Conservation (phyloP, 805 yeast genomes). For the Metschnikowia noctiluminum region DNA sequence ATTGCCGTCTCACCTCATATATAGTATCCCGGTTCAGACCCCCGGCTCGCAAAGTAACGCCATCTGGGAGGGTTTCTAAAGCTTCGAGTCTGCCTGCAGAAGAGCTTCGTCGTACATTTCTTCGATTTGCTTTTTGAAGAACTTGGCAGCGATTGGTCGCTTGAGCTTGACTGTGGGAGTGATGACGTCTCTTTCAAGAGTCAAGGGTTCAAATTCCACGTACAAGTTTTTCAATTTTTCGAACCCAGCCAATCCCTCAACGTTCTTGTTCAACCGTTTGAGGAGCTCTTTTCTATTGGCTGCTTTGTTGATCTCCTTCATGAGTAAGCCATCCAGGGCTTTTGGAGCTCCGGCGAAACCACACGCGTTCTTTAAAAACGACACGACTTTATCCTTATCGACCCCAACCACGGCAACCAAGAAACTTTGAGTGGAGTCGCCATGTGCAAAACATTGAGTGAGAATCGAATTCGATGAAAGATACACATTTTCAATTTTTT, state of each 20-base stretch:
- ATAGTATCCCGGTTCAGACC: no score
- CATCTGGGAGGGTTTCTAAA: neutral
- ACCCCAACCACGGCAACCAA: constrained; percentile 22
- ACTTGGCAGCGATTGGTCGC: constrained; percentile 46
- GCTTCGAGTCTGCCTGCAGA: constrained; percentile 14
- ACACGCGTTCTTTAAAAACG: constrained; percentile 17
- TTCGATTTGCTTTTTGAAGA: constrained; percentile 38
- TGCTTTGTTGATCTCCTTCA: constrained; percentile 16
- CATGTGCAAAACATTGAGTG: constrained; percentile 18
- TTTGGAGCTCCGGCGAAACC: constrained; percentile 7
- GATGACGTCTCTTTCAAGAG: constrained; percentile 22
- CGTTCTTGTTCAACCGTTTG: constrained; percentile 8
- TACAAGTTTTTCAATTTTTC: constrained; percentile 25
- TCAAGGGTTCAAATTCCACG: constrained; percentile 28
- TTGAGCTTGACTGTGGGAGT: constrained; percentile 38
- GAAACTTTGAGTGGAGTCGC: constrained; percentile 15
- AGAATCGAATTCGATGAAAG: constrained; percentile 22
- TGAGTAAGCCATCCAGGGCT: constrained; percentile 17
- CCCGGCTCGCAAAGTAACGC: no score
- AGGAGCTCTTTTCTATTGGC: constrained; percentile 16
- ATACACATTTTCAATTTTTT: constrained; percentile 66
- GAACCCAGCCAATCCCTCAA: constrained; percentile 20
- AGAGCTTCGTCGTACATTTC: constrained; percentile 49
- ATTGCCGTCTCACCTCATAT: no score
- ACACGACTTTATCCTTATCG: constrained; percentile 16